Percentiles rank a stretch among this genome's conserved stretches.
phyloP scores from a whole-genome alignment of 1,139 yeast genomes.

The Pichia sp. region DNA sequence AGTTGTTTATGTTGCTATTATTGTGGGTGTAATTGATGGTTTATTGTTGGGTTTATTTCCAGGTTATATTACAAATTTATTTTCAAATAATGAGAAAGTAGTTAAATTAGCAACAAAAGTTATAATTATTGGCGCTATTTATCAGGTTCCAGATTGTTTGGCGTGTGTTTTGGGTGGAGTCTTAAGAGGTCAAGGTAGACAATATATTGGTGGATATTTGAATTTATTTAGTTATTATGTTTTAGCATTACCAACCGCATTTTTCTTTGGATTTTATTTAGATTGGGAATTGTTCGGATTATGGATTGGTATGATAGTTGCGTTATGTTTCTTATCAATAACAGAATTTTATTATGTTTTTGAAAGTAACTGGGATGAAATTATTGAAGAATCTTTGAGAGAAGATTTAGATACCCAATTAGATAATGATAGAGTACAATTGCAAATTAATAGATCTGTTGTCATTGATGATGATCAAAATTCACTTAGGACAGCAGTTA shows the following conservation, averaged over 20 bases:
- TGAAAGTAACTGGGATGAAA: constrained; percentile 51
- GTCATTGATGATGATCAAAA: constrained; percentile 6
- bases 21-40: constrained; percentile 36
- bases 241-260: constrained; percentile 55
- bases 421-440: not conserved
- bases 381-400: constrained; percentile 32
- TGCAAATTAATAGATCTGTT: not conserved
- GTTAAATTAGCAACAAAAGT: constrained; percentile 45
- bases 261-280: constrained; percentile 44
- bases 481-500: not conserved
- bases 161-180: constrained; percentile 54
- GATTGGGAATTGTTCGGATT: constrained; percentile 45
- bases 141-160: constrained; percentile 52
- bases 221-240: constrained; percentile 52
- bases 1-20: constrained; percentile 36
- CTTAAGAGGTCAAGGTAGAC: constrained; percentile 63
- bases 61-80: constrained; percentile 39
- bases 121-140: constrained; percentile 49
- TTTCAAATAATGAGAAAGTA: constrained; percentile 47
- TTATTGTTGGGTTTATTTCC: constrained; percentile 36
- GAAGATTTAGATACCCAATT: constrained; percentile 22
- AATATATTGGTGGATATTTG: constrained; percentile 55
- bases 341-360: constrained; percentile 42
- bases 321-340: constrained; percentile 41
- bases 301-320: constrained; percentile 59